These are phyloP conservation scores for Durio zibethinus DNA, from an alignment of 345 rosid species.

Conservation along the genomic window DNA sequence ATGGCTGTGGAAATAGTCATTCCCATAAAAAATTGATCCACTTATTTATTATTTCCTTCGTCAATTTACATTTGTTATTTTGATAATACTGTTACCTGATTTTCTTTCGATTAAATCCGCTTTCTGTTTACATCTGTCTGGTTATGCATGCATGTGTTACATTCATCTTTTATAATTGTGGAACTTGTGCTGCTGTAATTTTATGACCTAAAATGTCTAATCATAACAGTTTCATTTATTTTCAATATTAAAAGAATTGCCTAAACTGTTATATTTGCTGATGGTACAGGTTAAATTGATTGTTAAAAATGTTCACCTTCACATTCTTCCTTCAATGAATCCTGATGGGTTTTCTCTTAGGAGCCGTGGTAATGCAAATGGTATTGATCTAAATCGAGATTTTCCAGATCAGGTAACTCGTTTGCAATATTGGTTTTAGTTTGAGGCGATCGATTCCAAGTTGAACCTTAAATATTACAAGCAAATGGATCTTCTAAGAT, in stretches of 20 bases:
- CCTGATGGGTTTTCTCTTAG: conserved; percentile 83
- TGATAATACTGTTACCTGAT: background rate
- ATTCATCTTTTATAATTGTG: background rate
- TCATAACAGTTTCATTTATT: background rate
- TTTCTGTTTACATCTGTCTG: conserved; percentile 1
- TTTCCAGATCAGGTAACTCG: conserved; percentile 91
- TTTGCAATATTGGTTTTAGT: conserved; percentile 18
- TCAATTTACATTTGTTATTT: background rate
- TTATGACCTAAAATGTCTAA: background rate
- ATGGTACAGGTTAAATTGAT: conserved; percentile 60
- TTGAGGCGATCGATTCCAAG: conserved; percentile 12
- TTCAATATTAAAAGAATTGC: background rate
- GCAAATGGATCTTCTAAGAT: conserved; percentile 8
- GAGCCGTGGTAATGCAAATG: conserved; percentile 77
- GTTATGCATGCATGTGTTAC: background rate
- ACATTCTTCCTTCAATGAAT: conserved; percentile 88
- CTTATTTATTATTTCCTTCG: background rate
- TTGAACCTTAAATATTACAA: conserved; percentile 10
- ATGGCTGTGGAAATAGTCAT: background rate
- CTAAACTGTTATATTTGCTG: conserved; percentile 14
- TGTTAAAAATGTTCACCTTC: conserved; percentile 84
- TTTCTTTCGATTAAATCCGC: background rate
- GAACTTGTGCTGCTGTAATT: background rate
- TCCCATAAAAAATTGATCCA: background rate
- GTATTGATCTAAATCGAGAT: conserved; percentile 89